Evolutionary conservation across 2,329 filamentous ascomycete species (phyloP).

Genomic region (Lanzia echinophila): DNA sequence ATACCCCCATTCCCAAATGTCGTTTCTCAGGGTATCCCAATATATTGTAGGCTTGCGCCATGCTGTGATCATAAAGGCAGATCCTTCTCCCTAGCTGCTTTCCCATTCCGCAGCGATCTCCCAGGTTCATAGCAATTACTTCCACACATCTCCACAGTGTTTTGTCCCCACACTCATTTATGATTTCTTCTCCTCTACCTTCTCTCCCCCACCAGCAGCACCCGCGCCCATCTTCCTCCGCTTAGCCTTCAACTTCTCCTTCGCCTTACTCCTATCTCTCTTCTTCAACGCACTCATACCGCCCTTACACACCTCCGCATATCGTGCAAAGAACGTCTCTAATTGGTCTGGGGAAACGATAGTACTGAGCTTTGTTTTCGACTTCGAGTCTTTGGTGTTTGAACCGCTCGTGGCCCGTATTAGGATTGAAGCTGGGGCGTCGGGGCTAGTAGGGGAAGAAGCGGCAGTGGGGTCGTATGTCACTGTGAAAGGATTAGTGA

Average conservation of each 20-base stretch:
- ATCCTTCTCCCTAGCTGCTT: too few species aligned
- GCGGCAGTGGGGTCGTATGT: neutral
- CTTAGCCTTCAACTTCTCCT: constrained; percentile 68
- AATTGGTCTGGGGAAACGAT: constrained; percentile 70
- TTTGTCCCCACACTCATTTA: too few species aligned
- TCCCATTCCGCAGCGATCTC: too few species aligned
- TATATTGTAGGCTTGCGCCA: too few species aligned
- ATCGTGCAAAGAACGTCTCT: constrained; percentile 73
- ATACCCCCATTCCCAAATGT: too few species aligned
- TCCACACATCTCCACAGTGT: too few species aligned
- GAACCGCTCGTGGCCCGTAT: constrained; percentile 44
- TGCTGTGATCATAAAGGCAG: too few species aligned
- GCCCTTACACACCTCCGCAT: constrained; percentile 84
- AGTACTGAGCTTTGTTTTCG: constrained; percentile 71
- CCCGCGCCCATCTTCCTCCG: constrained; percentile 38
- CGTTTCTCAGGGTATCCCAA: too few species aligned
- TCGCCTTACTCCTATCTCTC: constrained; percentile 80
- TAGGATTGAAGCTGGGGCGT: constrained; percentile 62
- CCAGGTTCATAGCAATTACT: too few species aligned
- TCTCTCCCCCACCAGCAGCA: neutral
- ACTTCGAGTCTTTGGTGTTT: neutral
- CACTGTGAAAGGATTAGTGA: neutral
- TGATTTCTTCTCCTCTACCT: too few species aligned
- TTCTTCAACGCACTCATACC: constrained; percentile 91
- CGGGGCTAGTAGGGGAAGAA: constrained; percentile 10